Evolutionary conservation across 306 rosid species (phyloP).

Genomic region (Morella rubra): DNA sequence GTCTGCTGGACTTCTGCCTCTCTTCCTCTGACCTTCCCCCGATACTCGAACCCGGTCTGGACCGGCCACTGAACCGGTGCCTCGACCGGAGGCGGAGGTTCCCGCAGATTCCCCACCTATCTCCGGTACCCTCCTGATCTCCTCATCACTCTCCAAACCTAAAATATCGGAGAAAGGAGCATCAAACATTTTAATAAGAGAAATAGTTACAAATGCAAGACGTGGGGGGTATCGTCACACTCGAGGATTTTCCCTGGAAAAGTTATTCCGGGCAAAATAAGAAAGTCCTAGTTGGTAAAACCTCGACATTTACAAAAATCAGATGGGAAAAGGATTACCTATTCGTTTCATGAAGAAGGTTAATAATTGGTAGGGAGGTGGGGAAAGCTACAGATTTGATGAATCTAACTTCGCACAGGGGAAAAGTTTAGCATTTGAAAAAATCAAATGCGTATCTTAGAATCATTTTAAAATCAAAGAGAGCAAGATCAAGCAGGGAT

Average conservation of each 20-base stretch:
- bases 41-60: slow-evolving; percentile 63
- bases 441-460: not conserved
- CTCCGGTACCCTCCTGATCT: slow-evolving; percentile 96
- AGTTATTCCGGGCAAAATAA: slow-evolving; percentile 2
- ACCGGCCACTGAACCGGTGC: slow-evolving; percentile 56
- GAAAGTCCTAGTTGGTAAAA: not conserved
- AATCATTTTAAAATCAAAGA: not conserved
- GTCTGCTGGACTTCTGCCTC: slow-evolving; percentile 92
- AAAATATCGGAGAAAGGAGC: not conserved
- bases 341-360: not conserved
- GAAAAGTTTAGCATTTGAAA: not conserved
- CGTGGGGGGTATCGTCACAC: not conserved
- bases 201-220: slow-evolving; percentile 8
- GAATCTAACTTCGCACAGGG: not conserved
- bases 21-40: slow-evolving; percentile 73
- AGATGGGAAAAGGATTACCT: not conserved
- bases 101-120: slow-evolving; percentile 86
- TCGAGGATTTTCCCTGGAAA: slow-evolving; percentile 1
- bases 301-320: slow-evolving; percentile 5
- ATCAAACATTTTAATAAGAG: not conserved
- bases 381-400: not conserved
- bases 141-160: slow-evolving; percentile 96
- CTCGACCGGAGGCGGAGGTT: slow-evolving; percentile 67
- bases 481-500: not conserved
- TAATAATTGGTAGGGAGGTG: not conserved